Evolutionary conservation across 2,329 filamentous ascomycete genomes (phyloP).

Genomic region (Juglanconis juglandina): DNA sequence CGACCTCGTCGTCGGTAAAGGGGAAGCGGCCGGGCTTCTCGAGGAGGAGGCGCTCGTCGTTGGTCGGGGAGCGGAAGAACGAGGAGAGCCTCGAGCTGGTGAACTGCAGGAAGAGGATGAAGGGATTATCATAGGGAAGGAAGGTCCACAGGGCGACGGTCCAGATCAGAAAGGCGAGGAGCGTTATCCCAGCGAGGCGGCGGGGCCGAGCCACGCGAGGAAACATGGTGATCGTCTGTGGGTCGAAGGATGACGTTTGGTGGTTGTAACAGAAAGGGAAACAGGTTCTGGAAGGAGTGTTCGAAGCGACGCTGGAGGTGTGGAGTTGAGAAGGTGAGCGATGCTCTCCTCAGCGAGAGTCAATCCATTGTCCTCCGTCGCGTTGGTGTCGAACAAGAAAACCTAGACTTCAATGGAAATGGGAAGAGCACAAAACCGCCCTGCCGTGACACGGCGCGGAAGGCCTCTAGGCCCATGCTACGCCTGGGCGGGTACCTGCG

Average conservation of each 20-base stretch:
- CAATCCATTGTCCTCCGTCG: background rate
- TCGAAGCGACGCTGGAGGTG: background rate
- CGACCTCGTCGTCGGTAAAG: constrained; percentile 44
- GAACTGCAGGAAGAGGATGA: constrained; percentile 26
- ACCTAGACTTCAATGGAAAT: background rate
- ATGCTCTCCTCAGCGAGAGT: background rate
- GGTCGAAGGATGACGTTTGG: background rate
- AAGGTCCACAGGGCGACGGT: constrained; percentile 21
- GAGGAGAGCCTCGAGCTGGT: constrained; percentile 24
- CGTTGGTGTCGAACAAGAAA: background rate
- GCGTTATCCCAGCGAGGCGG: constrained; percentile 9
- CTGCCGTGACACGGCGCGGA: too few species aligned
- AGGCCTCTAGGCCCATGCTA: too few species aligned
- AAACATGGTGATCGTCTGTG: constrained; percentile 11
- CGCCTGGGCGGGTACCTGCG: too few species aligned
- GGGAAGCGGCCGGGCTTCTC: constrained; percentile 38
- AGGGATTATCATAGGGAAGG: constrained; percentile 28
- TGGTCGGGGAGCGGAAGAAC: constrained; percentile 26
- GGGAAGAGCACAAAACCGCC: too few species aligned
- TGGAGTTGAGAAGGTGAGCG: background rate
- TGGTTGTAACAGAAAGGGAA: background rate
- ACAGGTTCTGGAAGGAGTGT: background rate
- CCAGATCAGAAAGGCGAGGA: constrained; percentile 17
- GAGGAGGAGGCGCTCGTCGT: constrained; percentile 41
- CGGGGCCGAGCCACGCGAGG: constrained; percentile 16